Conservation (phyloP, 139 green algal species). For the Trebouxia sp. region DNA sequence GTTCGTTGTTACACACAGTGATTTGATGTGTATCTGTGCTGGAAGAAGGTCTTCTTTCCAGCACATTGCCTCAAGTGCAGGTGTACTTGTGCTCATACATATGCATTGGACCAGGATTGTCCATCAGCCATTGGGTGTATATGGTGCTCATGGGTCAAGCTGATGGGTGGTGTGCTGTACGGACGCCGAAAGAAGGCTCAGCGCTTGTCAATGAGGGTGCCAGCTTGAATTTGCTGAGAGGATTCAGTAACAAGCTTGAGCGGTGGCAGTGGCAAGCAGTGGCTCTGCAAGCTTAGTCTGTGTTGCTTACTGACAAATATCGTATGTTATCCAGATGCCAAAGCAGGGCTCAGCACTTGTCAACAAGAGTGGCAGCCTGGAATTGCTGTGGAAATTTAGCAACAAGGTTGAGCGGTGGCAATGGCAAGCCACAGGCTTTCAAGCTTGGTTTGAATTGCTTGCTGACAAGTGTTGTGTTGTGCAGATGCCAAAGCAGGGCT, state of each 20-base stretch:
- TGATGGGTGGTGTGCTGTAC: not conserved
- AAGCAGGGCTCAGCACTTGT: conserved; percentile 40
- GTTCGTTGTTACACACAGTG: too few relatives aligned
- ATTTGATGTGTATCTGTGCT: too few relatives aligned
- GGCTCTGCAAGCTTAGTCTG: not conserved
- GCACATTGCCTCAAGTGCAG: too few relatives aligned
- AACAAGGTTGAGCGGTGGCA: conserved; percentile 58
- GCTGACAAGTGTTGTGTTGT: not conserved
- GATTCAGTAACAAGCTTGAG: conserved; percentile 74
- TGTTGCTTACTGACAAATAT: not conserved
- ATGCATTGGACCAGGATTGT: too few relatives aligned
- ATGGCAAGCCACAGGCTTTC: too few relatives aligned
- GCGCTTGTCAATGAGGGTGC: conserved; percentile 33
- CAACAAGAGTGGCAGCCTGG: conserved; percentile 30
- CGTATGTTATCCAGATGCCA: not conserved
- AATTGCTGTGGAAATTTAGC: conserved; percentile 55
- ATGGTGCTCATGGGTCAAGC: too few relatives aligned
- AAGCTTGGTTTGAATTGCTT: not conserved
- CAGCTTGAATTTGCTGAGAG: conserved; percentile 36
- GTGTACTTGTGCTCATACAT: too few relatives aligned
- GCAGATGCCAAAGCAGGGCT: conserved; percentile 34
- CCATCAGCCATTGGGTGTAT: too few relatives aligned
- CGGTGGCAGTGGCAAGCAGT: conserved; percentile 48
- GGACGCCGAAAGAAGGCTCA: conserved; percentile 32
- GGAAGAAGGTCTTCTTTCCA: too few relatives aligned